Conservation (phyloP, 2,329 filamentous ascomycete species). For the Monosporascus sp. region DNA sequence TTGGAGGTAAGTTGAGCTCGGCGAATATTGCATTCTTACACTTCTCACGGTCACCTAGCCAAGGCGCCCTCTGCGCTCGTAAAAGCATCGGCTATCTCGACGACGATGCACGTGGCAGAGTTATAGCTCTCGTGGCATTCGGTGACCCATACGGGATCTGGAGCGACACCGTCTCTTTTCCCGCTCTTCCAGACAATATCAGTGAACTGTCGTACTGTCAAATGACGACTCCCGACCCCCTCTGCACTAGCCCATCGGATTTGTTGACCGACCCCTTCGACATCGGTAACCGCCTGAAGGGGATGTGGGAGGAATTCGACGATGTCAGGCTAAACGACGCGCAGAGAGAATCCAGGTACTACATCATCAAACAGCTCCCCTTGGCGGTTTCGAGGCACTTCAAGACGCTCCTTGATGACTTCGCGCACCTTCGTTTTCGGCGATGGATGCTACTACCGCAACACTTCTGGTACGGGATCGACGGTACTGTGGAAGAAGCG, state of each 20-base stretch:
- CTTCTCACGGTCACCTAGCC: conserved; percentile 3
- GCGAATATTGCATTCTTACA: background rate
- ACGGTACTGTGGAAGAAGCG: conserved; percentile 7
- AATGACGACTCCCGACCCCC: conserved; percentile 8
- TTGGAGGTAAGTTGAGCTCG: conserved; percentile 11
- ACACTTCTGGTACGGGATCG: conserved; percentile 17
- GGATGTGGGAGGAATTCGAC: conserved; percentile 9
- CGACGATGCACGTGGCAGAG: conserved; percentile 4
- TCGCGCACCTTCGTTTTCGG: conserved; percentile 7
- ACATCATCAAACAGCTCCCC: conserved; percentile 7
- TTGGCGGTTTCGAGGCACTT: conserved; percentile 7
- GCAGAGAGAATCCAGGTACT: conserved; percentile 7
- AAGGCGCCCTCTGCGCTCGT: conserved; percentile 13
- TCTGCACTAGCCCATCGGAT: conserved; percentile 8
- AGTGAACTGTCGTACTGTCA: conserved; percentile 11
- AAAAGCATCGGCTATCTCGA: conserved; percentile 11
- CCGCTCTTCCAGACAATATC: conserved; percentile 4
- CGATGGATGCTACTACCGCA: conserved; percentile 15
- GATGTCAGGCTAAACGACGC: conserved; percentile 8
- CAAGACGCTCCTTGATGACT: conserved; percentile 7
- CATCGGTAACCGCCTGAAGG: conserved; percentile 8
- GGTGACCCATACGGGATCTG: conserved; percentile 12
- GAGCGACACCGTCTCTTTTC: conserved; percentile 9
- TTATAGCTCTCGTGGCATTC: conserved; percentile 13
- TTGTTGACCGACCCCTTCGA: conserved; percentile 7